phyloP scores from a whole-genome alignment of 495 filamentous ascomycete genomes.

The Staphylotrichum tortipilum region DNA sequence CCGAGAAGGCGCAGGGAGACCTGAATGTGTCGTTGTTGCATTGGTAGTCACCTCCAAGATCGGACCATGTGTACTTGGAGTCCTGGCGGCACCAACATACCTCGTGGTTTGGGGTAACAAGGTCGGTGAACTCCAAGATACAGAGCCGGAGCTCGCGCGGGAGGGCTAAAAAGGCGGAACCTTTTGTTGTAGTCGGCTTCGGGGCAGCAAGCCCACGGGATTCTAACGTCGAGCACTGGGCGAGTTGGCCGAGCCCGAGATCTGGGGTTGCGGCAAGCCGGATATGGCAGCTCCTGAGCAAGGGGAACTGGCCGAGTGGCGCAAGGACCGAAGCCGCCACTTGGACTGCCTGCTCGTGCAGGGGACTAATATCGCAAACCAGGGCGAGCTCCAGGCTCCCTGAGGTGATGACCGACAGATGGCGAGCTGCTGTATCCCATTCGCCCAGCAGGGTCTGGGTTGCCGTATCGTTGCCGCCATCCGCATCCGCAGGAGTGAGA shows the following conservation, averaged over 20 bases:
- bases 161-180: not conserved
- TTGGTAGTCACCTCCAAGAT: not conserved
- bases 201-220: not conserved
- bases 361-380: not conserved
- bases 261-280: not conserved
- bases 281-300: not conserved
- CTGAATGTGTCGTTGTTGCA: too few species aligned
- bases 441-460: too few species aligned
- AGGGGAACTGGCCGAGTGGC: not conserved
- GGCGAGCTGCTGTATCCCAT: too few species aligned
- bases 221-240: not conserved
- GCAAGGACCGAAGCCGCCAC: not conserved
- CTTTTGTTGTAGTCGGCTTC: not conserved
- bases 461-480: too few species aligned
- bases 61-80: not conserved
- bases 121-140: slow-evolving; percentile 9
- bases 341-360: not conserved
- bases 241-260: not conserved
- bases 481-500: too few species aligned
- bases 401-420: too few species aligned
- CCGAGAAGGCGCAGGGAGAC: not conserved
- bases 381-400: not conserved
- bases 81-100: slow-evolving; percentile 8
- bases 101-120: slow-evolving; percentile 4
- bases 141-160: slow-evolving; percentile 6